These are phyloP conservation scores for Nannochloris sp. DNA, from an alignment of 139 green algal genomes.

Conservation along the genomic window DNA sequence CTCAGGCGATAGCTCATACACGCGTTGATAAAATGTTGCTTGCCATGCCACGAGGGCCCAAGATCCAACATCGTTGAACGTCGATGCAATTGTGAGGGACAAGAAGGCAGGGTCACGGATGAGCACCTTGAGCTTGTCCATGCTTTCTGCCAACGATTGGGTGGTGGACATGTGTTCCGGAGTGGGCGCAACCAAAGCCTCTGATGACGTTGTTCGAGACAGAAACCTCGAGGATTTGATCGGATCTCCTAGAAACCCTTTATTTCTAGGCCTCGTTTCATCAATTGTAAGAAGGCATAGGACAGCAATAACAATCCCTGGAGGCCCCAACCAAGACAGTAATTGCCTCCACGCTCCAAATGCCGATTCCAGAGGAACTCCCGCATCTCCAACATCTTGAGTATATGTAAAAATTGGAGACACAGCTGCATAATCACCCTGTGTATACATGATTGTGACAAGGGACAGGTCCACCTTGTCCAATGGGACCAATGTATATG, in stretches of 20 bases:
- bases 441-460: constrained; percentile 58
- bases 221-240: constrained; percentile 14
- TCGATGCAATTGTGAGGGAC: constrained; percentile 56
- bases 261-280: constrained; percentile 34
- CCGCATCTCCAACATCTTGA: background rate
- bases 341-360: constrained; percentile 58
- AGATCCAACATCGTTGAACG: constrained; percentile 77
- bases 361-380: constrained; percentile 19
- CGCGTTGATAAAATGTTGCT: constrained; percentile 78
- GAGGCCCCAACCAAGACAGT: constrained; percentile 51
- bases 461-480: constrained; percentile 68
- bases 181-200: background rate
- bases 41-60: constrained; percentile 86
- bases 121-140: constrained; percentile 20
- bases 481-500: constrained; percentile 50
- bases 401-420: constrained; percentile 65
- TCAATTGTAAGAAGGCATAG: constrained; percentile 47
- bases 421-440: constrained; percentile 74
- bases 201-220: background rate
- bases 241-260: constrained; percentile 11
- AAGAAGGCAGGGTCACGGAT: constrained; percentile 42
- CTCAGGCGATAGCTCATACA: constrained; percentile 51
- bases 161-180: background rate
- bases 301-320: constrained; percentile 47
- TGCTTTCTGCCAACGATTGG: constrained; percentile 6